Evolutionary conservation across 768 basidiomycete genomes (phyloP), one percentile per base, ranked within the genome.

Genomic region (Ramaria rubella): DNA sequence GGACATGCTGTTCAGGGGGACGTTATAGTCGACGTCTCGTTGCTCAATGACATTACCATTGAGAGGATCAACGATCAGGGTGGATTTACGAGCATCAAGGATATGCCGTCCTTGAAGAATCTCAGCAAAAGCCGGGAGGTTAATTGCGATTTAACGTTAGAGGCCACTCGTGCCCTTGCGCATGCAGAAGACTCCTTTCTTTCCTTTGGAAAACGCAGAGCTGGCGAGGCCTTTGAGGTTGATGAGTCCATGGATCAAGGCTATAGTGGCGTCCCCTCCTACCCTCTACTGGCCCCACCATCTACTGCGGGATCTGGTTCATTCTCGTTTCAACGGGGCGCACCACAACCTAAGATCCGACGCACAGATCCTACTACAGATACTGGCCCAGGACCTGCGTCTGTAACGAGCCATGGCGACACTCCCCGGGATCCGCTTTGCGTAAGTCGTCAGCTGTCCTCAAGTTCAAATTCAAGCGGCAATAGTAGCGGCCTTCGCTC

Each of bases 1-100:
- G 93, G 91, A 1, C 92, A 91, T 87, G 82, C 90, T 46, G 81
- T 94, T 53, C 83, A 83, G 15, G 94, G 94, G 34, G 86, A 94
- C 63, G 75, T 95, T 56, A 83, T 95, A 64, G 69, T 94, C 61
- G 94, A 95, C 71, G 70, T 95, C 48, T 80, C 77, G 63, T 80
- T 77, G 62, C 72, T 96, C 49, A 74, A 75, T 52, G 83, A 85
- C 34, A 74, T 88, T 36, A 79, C 83, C 30, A 82, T 92, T 53
- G 87, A 88, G 64, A 63, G 75, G 6, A 86, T 87, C 0, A 52
- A 49, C 11, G 15, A 48, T n/a, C 14, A 50, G 4, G 49, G 49
- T 12, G 49, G 49, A 17, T 89, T 77, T 67, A 85, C 81, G 1
- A 81, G 81, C 52, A 75, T 90, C 21, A 71, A 71, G 42, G 79